Evolutionary conservation across 352 stramenopile genomes (phyloP), one percentile per base, ranked within the genome.

Genomic region (Pythium angustatum): DNA sequence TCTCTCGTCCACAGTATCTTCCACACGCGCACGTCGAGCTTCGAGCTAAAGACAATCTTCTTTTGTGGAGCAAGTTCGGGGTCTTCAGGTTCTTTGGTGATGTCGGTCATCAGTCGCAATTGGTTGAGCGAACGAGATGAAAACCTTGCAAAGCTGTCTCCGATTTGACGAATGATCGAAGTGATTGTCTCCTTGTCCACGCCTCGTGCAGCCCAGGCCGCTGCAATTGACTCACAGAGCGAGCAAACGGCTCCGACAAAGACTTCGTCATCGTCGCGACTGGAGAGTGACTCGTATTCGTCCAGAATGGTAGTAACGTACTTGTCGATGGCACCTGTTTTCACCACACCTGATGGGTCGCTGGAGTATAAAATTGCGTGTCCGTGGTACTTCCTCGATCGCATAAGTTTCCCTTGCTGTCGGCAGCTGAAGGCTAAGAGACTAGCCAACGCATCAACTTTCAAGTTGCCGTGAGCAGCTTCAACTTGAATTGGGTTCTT

Each of bases 341-440:
- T 45, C 9, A 33, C 38, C 1, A 58, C 24, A n/a, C 21, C 15
- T 7, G n/a, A 1, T 36, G 64, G 44, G 27, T 62, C 21, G 24
- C 50, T 63, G 5, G 57, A n/a, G 40, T 92, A 90, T 55, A 92
- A 48, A 28, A 92, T 68, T 24, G 81, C 76, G 55, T 79, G 72
- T 0, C 78, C 81, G 26, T 49, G 69, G 30, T 76, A 88, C 30
- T 68, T 56, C 43, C 79, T 75, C 24, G 78, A 73, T 34, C 63
- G 71, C 9, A 44, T 40, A 0, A 52, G 19, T 36, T 84, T 67
- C 2, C 68, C 58, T 55, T 76, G 24, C 64, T 87, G 69, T 15
- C 70, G 76, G 30, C 69, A 84, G 62, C 83, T 88, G 64, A 79
- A 82, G 4, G 74, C 81, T 27, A 90, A 55, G 4, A 92, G 76